phyloP scores from a whole-genome alignment of 495 filamentous ascomycete genomes.

The Monascus purpureus region DNA sequence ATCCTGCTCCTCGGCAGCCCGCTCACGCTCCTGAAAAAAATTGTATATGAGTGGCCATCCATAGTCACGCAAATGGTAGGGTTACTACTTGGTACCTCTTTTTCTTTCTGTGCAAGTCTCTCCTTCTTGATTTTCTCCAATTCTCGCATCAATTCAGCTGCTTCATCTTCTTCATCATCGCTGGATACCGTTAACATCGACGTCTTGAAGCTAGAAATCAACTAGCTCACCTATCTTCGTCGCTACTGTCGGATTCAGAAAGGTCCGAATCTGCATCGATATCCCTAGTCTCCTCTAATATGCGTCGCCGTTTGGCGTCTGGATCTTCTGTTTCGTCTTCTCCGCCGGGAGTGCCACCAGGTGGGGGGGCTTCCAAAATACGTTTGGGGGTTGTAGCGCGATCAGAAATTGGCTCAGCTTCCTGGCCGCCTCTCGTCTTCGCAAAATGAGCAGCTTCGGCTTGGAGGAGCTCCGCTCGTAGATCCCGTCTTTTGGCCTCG shows the following conservation, averaged over 20 bases:
- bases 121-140: slow-evolving; percentile 91
- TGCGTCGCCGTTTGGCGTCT: slow-evolving; percentile 71
- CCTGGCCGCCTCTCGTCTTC: slow-evolving; percentile 54
- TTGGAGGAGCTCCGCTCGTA: slow-evolving; percentile 77
- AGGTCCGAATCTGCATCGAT: slow-evolving; percentile 82
- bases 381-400: slow-evolving; percentile 44
- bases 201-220: background rate
- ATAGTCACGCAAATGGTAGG: background rate
- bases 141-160: slow-evolving; percentile 79
- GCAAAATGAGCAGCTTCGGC: slow-evolving; percentile 82
- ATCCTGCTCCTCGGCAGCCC: slow-evolving; percentile 63
- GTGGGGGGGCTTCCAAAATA: slow-evolving; percentile 39
- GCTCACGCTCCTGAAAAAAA: slow-evolving; percentile 49
- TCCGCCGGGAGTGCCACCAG: slow-evolving; percentile 15
- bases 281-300: slow-evolving; percentile 77
- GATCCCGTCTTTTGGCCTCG: slow-evolving; percentile 60
- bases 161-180: slow-evolving; percentile 78
- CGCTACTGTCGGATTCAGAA: slow-evolving; percentile 54
- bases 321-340: slow-evolving; percentile 49
- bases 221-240: slow-evolving; percentile 45
- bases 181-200: slow-evolving; percentile 25
- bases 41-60: slow-evolving; percentile 3
- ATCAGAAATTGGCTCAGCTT: slow-evolving; percentile 22
- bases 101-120: slow-evolving; percentile 68
- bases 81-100: slow-evolving; percentile 41